phyloP scores from a whole-genome alignment of 208 protist species.

The Leishmania aethiopica region DNA sequence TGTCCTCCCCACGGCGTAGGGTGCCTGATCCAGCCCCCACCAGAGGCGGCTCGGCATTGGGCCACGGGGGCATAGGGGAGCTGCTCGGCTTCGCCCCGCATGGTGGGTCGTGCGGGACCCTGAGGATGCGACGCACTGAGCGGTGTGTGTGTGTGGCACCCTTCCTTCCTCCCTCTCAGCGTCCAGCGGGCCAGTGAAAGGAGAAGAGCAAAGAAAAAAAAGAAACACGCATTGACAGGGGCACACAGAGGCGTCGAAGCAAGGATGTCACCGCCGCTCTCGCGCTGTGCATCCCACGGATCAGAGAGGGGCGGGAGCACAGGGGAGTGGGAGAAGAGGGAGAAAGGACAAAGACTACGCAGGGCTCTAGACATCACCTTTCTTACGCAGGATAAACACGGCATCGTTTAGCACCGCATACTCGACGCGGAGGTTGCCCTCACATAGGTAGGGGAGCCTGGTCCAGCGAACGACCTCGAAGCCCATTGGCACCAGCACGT shows the following conservation, averaged over 20 bases:
- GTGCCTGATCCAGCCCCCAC: background rate
- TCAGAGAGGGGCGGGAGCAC: background rate
- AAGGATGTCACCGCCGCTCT: background rate
- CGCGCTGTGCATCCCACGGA: background rate
- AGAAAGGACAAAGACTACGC: background rate
- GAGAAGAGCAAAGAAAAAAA: background rate
- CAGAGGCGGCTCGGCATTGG: background rate
- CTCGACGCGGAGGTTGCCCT: constrained; percentile 74
- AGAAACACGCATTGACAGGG: background rate
- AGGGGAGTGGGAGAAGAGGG: too few species aligned
- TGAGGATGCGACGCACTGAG: background rate
- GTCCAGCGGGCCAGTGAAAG: background rate
- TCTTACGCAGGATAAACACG: constrained; percentile 64
- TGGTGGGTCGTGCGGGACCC: background rate
- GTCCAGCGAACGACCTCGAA: constrained; percentile 87
- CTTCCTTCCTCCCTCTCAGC: background rate
- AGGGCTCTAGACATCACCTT: background rate
- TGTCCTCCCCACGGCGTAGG: background rate
- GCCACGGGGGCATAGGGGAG: background rate
- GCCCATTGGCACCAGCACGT: constrained; percentile 73
- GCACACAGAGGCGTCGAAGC: background rate
- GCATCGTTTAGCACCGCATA: constrained; percentile 83
- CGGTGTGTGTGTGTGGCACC: background rate
- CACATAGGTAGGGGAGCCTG: constrained; percentile 81
- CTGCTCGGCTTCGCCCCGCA: background rate